Conservation (phyloP, 768 basidiomycete genomes). For the Serpula lacrymans region DNA sequence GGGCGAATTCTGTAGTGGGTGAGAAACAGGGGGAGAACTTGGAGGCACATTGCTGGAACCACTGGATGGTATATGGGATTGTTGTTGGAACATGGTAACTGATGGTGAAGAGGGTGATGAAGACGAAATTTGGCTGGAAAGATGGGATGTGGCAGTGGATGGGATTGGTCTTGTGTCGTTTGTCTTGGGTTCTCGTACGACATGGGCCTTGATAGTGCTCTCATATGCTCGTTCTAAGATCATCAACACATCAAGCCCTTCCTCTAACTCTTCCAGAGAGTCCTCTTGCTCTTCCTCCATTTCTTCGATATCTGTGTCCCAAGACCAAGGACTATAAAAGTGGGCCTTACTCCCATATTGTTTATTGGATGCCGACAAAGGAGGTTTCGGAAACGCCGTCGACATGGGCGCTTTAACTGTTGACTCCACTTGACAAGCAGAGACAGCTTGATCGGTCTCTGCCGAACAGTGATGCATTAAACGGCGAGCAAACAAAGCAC, state of each 20-base stretch:
- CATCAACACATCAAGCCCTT: constrained; percentile 66
- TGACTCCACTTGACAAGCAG: too few species aligned
- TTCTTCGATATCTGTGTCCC: constrained; percentile 35
- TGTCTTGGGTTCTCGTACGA: constrained; percentile 34
- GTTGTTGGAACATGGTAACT: constrained; percentile 6
- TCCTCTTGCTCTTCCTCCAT: constrained; percentile 40
- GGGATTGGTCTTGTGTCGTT: constrained; percentile 23
- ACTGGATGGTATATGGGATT: constrained; percentile 8
- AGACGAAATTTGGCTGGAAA: background rate
- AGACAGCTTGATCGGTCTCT: constrained; percentile 35
- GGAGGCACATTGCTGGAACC: too few species aligned
- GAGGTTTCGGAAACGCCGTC: constrained; percentile 41
- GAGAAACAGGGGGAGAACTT: constrained; percentile 12
- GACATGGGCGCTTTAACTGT: too few species aligned
- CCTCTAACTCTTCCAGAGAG: constrained; percentile 58
- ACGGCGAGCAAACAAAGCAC: constrained; percentile 66
- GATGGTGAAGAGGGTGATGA: background rate
- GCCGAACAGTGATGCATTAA: constrained; percentile 84
- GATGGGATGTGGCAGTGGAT: constrained; percentile 3
- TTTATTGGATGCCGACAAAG: constrained; percentile 42
- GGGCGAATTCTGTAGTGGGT: constrained; percentile 1
- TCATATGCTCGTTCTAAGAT: constrained; percentile 72
- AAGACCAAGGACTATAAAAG: constrained; percentile 26
- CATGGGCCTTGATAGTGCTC: constrained; percentile 59
- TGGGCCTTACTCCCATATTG: constrained; percentile 28